Evolutionary conservation across 345 rosid species (phyloP).

Genomic region (Populus nigra): DNA sequence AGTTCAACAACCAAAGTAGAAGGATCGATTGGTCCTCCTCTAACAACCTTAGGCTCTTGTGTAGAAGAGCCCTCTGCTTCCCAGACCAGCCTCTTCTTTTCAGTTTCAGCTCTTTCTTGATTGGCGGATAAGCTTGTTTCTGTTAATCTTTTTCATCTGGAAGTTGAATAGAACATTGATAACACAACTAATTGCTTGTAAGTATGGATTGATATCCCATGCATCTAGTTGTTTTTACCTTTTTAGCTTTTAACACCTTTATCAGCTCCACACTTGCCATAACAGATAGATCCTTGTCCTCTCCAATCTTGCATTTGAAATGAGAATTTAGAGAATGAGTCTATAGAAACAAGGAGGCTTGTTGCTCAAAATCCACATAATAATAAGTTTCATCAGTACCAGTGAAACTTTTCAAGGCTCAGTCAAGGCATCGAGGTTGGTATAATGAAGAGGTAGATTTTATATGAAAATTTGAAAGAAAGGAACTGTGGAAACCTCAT

Average conservation of each 20-base stretch:
- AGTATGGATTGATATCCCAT: no score
- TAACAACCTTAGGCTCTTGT: not conserved
- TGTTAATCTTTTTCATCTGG: constrained; percentile 7
- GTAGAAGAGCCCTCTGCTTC: not conserved
- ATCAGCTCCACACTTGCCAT: not conserved
- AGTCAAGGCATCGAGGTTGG: not conserved
- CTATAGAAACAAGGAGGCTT: not conserved
- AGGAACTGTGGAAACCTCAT: not conserved
- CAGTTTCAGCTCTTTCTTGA: constrained; percentile 15
- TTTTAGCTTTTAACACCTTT: not conserved
- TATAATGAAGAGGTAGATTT: not conserved
- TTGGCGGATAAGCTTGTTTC: constrained; percentile 18
- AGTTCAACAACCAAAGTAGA: constrained; percentile 5
- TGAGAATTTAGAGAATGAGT: not conserved
- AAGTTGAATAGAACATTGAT: not conserved
- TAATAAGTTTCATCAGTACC: no score
- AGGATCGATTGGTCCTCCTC: constrained; percentile 1
- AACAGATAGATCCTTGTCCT: not conserved
- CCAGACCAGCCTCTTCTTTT: constrained; percentile 17
- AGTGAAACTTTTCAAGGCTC: no score
- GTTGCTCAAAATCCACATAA: no score
- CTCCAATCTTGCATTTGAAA: not conserved
- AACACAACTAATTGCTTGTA: no score
- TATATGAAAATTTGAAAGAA: no score
- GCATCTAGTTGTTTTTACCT: not conserved